A percentile compares a stretch with the other conserved stretches of the same genome.
Evolutionary conservation across 352 stramenopile genomes (phyloP).

Genomic region (Phytophthora cryptogea): DNA sequence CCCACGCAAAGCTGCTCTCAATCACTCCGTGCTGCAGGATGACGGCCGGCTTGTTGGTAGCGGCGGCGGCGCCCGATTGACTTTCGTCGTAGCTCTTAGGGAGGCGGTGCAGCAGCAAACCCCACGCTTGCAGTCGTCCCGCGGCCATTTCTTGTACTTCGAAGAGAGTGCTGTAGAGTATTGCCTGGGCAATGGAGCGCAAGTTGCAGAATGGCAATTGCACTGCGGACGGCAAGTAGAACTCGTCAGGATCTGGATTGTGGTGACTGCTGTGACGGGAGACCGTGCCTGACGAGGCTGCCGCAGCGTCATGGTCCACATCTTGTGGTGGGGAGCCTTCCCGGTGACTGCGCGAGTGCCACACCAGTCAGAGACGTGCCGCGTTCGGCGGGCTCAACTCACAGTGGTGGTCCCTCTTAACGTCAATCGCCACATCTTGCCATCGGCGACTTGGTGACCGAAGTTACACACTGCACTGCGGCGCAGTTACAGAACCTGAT

Average conservation of each 20-base stretch:
- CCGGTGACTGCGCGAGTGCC: neutral
- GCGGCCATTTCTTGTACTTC: conserved; percentile 10
- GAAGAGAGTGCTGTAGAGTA: conserved; percentile 1
- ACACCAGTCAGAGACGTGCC: neutral
- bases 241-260: conserved; percentile 5
- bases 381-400: conserved; percentile 2
- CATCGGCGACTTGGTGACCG: neutral
- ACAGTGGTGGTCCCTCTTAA: neutral
- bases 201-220: conserved; percentile 11
- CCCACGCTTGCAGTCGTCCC: neutral
- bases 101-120: conserved; percentile 34
- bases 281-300: neutral
- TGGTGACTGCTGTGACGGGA: conserved; percentile 1
- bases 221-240: neutral
- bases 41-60: conserved; percentile 44
- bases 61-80: conserved; percentile 17
- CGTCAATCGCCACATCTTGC: neutral
- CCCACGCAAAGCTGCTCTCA: conserved; percentile 53
- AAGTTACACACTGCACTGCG: too few species aligned
- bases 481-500: conserved; percentile 3
- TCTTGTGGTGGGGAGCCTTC: neutral
- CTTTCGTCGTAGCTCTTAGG: conserved; percentile 47
- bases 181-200: conserved; percentile 22
- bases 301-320: neutral
- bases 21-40: conserved; percentile 56